These are phyloP conservation scores for Naumovozyma baii DNA, from an alignment of 805 yeast species.

Conservation along the genomic window DNA sequence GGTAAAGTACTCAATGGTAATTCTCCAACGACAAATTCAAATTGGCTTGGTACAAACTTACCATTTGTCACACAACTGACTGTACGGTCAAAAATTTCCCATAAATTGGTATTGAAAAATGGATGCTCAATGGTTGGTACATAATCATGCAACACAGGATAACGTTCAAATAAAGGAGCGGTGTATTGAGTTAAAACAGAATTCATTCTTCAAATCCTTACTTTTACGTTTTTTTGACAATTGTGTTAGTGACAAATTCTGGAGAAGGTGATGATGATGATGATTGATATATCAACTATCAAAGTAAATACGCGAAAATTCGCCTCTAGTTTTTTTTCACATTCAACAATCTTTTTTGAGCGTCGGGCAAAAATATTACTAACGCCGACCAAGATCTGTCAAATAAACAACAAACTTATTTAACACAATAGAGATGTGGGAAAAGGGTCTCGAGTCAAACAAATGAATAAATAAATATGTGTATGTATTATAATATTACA, in stretches of 20 bases:
- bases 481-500: neutral
- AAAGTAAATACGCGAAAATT: neutral
- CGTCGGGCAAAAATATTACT: neutral
- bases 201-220: conserved; percentile 5
- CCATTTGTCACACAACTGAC: conserved; percentile 19
- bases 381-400: neutral
- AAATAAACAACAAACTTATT: too few species aligned
- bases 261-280: too few species aligned
- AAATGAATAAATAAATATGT: too few species aligned
- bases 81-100: conserved; percentile 22
- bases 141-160: conserved; percentile 14
- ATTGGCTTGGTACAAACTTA: conserved; percentile 34
- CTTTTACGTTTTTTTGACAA: too few species aligned
- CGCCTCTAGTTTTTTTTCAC: neutral
- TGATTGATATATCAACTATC: too few species aligned
- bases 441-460: neutral
- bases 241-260: too few species aligned
- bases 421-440: too few species aligned
- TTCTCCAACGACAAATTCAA: conserved; percentile 54
- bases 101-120: conserved; percentile 28
- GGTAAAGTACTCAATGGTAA: conserved; percentile 59
- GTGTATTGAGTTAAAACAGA: conserved; percentile 10
- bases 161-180: conserved; percentile 14
- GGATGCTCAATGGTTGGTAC: conserved; percentile 29
- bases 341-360: neutral